A percentile compares a stretch with the other conserved stretches of the same genome.
Conservation (phyloP, 78 protist genomes). For the Parvularia atlantis region DNA sequence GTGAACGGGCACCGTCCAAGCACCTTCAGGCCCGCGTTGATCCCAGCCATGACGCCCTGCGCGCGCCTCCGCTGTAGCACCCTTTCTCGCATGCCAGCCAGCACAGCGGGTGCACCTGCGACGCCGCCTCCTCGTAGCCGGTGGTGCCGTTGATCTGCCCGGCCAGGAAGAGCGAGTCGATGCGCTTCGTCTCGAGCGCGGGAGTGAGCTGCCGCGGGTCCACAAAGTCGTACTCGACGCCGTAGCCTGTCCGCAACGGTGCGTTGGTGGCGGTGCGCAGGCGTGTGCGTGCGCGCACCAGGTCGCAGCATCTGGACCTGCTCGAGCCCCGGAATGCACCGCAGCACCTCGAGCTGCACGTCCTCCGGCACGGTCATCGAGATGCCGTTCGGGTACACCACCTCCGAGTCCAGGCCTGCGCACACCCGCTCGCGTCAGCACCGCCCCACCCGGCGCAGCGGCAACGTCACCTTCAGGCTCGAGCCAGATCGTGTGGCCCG, state of each 20-base stretch:
- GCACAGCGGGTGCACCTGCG: slow-evolving; percentile 22
- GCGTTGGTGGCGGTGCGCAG: not conserved
- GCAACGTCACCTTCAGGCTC: slow-evolving; percentile 76
- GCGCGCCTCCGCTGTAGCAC: slow-evolving; percentile 77
- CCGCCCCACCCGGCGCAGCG: not conserved
- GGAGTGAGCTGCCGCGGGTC: slow-evolving; percentile 59
- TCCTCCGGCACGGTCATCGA: slow-evolving; percentile 73
- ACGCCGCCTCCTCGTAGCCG: slow-evolving; percentile 60
- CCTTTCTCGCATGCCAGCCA: slow-evolving; percentile 59
- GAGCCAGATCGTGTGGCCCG: slow-evolving; percentile 60
- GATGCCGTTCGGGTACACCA: slow-evolving; percentile 88
- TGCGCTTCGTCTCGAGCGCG: slow-evolving; percentile 59
- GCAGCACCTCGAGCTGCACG: slow-evolving; percentile 40
- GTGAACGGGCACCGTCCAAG: slow-evolving; percentile 10
- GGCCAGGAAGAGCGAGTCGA: slow-evolving; percentile 69
- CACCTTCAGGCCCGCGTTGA: slow-evolving; percentile 65
- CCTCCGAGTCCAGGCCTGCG: slow-evolving; percentile 44
- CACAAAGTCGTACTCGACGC: slow-evolving; percentile 84
- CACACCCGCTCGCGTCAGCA: too few species aligned
- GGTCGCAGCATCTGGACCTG: not conserved
- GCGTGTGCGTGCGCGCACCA: slow-evolving; percentile 3
- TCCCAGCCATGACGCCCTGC: slow-evolving; percentile 81
- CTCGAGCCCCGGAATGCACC: slow-evolving; percentile 26
- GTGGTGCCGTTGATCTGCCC: slow-evolving; percentile 94
- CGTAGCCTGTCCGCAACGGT: slow-evolving; percentile 67